phyloP scores from a whole-genome alignment of 2,329 filamentous ascomycete species.

The Xylaria sp. region DNA sequence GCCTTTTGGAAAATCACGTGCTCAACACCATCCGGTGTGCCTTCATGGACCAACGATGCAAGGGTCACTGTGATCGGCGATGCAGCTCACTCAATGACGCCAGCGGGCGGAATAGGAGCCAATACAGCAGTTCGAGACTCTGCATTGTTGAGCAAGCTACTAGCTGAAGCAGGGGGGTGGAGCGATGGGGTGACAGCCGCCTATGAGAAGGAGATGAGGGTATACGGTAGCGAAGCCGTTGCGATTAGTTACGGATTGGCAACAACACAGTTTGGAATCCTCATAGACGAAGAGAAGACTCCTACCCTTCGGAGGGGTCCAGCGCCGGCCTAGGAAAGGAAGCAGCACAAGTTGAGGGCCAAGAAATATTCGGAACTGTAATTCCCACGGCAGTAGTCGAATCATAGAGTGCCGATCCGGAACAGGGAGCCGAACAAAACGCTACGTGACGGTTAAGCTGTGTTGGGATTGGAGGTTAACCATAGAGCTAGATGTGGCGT shows the following conservation, averaged over 20 bases:
- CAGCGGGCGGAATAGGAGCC: constrained; percentile 66
- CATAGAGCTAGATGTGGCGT: constrained; percentile 5
- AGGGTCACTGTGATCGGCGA: constrained; percentile 70
- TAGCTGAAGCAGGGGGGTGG: constrained; percentile 65
- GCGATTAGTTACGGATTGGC: constrained; percentile 63
- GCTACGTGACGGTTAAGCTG: not conserved
- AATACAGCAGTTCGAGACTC: constrained; percentile 68
- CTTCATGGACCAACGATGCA: constrained; percentile 67
- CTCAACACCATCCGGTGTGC: constrained; percentile 68
- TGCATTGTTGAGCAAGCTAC: constrained; percentile 63
- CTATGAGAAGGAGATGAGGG: constrained; percentile 72
- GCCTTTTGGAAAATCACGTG: constrained; percentile 77
- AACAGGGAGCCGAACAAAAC: constrained; percentile 34
- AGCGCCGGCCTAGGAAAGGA: constrained; percentile 13
- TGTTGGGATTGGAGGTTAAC: not conserved
- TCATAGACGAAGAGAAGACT: constrained; percentile 45
- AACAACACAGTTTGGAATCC: constrained; percentile 55
- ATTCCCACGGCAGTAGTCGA: constrained; percentile 14
- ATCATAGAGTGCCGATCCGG: constrained; percentile 24
- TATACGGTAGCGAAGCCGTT: constrained; percentile 69
- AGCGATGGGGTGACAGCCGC: constrained; percentile 63
- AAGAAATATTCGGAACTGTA: constrained; percentile 1
- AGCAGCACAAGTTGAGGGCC: not conserved
- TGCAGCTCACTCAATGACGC: constrained; percentile 68
- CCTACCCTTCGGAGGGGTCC: constrained; percentile 31